Base-by-base conservation (phyloP, 2,329 filamentous ascomycete genomes). In the Cytospora piceae region DNA sequence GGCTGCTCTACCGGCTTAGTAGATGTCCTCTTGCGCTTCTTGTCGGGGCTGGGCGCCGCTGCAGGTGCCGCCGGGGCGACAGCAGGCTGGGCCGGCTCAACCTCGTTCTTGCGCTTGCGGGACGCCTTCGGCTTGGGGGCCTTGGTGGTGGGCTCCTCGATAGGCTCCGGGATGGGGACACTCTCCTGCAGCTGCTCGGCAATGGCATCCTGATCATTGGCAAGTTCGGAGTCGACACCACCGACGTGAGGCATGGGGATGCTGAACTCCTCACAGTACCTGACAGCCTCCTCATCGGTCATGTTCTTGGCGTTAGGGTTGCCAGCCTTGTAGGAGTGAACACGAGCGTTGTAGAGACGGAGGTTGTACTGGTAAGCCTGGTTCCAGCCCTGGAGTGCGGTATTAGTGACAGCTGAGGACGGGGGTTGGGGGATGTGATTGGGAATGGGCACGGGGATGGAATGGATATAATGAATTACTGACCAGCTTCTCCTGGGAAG, bases 301-400 rank as follows among this genome's bases (percentile, higher is more conserved):
- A 89, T 89, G 70, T 83, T 79, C 73, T 87, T 86, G 70, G 87
- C 87, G 7, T 80, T 74, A 5, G 76, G 73, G 78, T 88, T 89
- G 69, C 85, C 85, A 39, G 77, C 74, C 81, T 88, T 88, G 79
- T 89, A 89, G 1, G 86, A 87, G 75, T 87, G 85, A 32, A 88
- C 85, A 64, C 86, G 83, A 14, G 86, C 87, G 69, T 89, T 87
- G 79, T 89, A 89, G 58, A 89, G 80, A 37, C 86, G 84, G 58
- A 89, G 81, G 75, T 89, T 89, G 78, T 88, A 88, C 78, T 87
- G 85, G 77, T 89, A 89, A 7, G 86, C 86, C 64, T 86, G 84
- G 77, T 88, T 87, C 87, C 87, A 89, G 68, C 83, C 84, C 77
- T 82, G 65, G 14, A 52, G 42, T 37, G 39, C 27, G 29, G 15